Base-by-base conservation (phyloP, 2,329 filamentous ascomycete genomes). In the Cytospora chrysosperma region DNA sequence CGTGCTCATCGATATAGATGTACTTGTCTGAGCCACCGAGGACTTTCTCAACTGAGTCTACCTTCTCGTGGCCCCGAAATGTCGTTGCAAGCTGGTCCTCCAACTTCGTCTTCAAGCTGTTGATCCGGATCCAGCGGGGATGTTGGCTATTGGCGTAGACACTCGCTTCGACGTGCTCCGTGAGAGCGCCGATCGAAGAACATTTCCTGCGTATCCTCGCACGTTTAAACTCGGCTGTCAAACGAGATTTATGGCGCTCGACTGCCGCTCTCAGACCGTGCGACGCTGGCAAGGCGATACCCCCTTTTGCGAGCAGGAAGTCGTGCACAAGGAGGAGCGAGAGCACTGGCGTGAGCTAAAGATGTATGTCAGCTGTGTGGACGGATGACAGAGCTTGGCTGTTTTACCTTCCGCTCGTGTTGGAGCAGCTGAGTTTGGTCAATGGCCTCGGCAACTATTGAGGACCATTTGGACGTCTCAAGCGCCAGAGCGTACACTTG, bases 91-190 rank as follows among this genome's bases (percentile, higher is more conserved):
- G 78, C 75, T 96, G 90, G 4, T 87, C 82, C 21, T 88, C 82
- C 6, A 96, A 73, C 0, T 83, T 88, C 13, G 88, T 88, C 69
- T 87, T 88, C 15, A 97, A 77, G 0, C 88, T 87, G 72, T 98
- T 99, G 67, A 98, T 82, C 2, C 95, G 87, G 49, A 97, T 86
- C 95, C 95, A 99, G 60, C 95, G 87, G n/a, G 93, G 93, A 72
- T 94, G 90, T 49, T 78, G 77, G 37, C 82, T 77, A 65, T 84
- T 78, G 28, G 81, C 78, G 7, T 82, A 77, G 9, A 78, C 78
- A 24, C 81, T 80, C 34, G 78, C 74, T 63, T 86, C 81, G 59
- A 92, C 77, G 63, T 85, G 79, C 28, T 81, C 79, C 51, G 82
- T 83, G 60, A 97, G 81, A 0, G 83, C 84, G 3, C 90, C 87